These are phyloP conservation scores for Rhodamnia rubescens DNA, from an alignment of 345 rosid species.

Conservation along the genomic window DNA sequence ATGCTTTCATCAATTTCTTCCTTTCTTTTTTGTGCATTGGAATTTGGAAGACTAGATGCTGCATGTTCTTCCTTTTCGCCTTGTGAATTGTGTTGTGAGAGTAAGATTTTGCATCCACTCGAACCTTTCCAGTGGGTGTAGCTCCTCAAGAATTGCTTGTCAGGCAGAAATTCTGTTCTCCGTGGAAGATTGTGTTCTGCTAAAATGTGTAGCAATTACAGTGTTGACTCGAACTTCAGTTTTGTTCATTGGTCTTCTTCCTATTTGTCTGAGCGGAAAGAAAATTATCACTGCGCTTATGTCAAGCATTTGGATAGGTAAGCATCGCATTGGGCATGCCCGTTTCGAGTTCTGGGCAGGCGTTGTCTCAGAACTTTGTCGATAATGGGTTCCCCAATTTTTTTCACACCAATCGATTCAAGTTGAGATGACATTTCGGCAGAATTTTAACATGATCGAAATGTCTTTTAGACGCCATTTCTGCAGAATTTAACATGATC, in stretches of 20 bases:
- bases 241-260: background rate
- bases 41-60: background rate
- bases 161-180: background rate
- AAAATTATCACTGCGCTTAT: background rate
- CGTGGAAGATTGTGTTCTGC: background rate
- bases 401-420: background rate
- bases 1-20: background rate
- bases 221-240: background rate
- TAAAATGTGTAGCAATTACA: background rate
- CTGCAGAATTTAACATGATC: background rate
- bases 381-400: background rate
- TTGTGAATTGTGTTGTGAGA: background rate
- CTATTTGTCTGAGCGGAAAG: background rate
- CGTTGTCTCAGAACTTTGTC: background rate
- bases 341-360: background rate
- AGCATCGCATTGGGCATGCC: background rate
- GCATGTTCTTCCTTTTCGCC: background rate
- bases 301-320: background rate
- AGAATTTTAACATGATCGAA: background rate
- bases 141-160: background rate
- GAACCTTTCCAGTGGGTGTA: background rate
- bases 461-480: too few relatives aligned
- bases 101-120: background rate
- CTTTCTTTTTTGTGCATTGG: background rate
- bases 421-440: too few relatives aligned